Conservation (phyloP, 108 stramenopile genomes). For the Stephanodiscus triporus region DNA sequence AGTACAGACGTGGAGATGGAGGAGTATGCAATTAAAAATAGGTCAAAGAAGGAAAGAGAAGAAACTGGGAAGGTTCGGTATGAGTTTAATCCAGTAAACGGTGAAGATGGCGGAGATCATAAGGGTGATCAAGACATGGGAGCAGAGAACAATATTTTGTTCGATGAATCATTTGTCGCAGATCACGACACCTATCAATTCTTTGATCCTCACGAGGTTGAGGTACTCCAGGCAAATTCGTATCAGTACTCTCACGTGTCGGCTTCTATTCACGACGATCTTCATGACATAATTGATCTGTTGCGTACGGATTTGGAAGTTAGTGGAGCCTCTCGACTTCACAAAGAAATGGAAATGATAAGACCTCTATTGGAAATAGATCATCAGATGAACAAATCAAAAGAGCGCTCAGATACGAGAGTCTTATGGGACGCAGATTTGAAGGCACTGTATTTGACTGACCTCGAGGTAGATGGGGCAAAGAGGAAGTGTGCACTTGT, state of each 20-base stretch:
- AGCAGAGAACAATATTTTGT: constrained; percentile 16
- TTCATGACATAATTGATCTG: constrained; percentile 45
- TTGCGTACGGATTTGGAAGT: constrained; percentile 38
- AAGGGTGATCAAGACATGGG: constrained; percentile 15
- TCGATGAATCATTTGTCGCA: constrained; percentile 11
- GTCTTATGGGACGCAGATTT: constrained; percentile 25
- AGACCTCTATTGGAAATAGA: constrained; percentile 35
- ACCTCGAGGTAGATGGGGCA: constrained; percentile 35
- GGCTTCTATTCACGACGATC: constrained; percentile 27
- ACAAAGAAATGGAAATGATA: constrained; percentile 32
- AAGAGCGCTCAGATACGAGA: constrained; percentile 4
- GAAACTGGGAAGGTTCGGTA: constrained; percentile 11
- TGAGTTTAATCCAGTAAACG: constrained; percentile 17
- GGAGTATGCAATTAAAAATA: constrained; percentile 2
- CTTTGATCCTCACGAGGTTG: constrained; percentile 37
- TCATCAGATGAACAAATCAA: constrained; percentile 23
- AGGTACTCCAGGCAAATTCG: constrained; percentile 15
- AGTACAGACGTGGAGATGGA: constrained; percentile 36
- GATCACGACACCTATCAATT: constrained; percentile 28
- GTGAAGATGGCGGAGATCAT: constrained; percentile 11
- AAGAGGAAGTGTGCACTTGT: constrained; percentile 8
- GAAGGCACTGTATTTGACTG: constrained; percentile 40
- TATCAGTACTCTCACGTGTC: constrained; percentile 14
- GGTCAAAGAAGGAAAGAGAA: constrained; percentile 3
- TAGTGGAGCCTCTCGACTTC: constrained; percentile 35